Evolutionary conservation across 305 asterid genomes (phyloP), one percentile per base, ranked within the genome.

Genomic region (Caryopteris hybrid): DNA sequence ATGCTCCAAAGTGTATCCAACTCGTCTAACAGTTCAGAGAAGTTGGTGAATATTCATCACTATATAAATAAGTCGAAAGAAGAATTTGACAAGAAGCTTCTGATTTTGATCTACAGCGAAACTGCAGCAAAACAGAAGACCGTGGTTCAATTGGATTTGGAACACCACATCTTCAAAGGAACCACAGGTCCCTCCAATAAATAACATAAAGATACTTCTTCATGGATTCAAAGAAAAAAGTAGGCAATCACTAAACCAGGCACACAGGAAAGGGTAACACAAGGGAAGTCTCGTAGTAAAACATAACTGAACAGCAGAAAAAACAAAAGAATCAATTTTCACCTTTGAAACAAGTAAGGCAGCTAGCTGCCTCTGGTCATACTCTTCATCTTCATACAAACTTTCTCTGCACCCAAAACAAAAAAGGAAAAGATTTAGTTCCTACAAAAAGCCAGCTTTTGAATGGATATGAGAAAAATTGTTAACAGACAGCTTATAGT

Each of bases 281-380:
- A 53, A 53, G 29, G 21, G 33, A 43, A 61, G 18, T 48, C 29
- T 3, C n/a, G n/a, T 14, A 42, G 12, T 10, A 2, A 39, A 51
- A 48, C n/a, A 8, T 25, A 47, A 5, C 25, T 20, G 17, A 31
- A 47, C 3, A 69, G 12, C 34, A 46, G 10, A 54, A 45, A n/a
- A 8, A 21, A 23, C 7, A 4, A 51, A 58, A 18, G 2, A 45
- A 42, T 2, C 57, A 14, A 33, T 8, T 12, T 61, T 33, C 53
- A 81, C 86, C 83, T 81, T 81, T 22, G 86, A 81, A 61, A 86
- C 95, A 74, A 93, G 88, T 73, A 90, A 78, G 18, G 96, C 98
- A 75, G 97, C 98, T 22, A 93, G 83, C 51, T 88, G 97, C 80
- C 97, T 85, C 80, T 93, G 95, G 33, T 79, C 98, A 75, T 85